phyloP scores from a whole-genome alignment of 1,284 basidiomycete species.

The Pyrrhoderma lamaoense region DNA sequence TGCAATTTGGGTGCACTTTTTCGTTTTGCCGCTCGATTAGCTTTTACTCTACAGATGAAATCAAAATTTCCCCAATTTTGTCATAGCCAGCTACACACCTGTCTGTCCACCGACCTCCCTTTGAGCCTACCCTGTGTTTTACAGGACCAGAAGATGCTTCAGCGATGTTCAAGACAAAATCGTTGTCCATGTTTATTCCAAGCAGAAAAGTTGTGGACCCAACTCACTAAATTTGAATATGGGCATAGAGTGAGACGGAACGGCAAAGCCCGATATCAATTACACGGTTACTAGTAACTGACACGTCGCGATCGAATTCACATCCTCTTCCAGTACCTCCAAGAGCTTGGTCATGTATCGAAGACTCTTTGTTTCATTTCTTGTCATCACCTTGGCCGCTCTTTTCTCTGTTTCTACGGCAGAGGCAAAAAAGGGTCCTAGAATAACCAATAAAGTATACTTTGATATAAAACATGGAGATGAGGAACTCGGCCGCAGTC shows the following conservation, averaged over 20 bases:
- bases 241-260: not conserved
- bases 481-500: slow-evolving; percentile 73
- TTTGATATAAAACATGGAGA: slow-evolving; percentile 92
- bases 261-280: not conserved
- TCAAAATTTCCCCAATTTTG: slow-evolving; percentile 16
- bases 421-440: slow-evolving; percentile 74
- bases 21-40: slow-evolving; percentile 59
- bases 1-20: slow-evolving; percentile 28
- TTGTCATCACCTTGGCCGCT: slow-evolving; percentile 58
- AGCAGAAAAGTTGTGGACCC: not conserved
- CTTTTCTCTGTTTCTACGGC: slow-evolving; percentile 62
- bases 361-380: slow-evolving; percentile 46
- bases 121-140: slow-evolving; percentile 28
- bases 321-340: not conserved
- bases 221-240: not conserved
- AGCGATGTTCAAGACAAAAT: slow-evolving; percentile 60
- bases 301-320: slow-evolving; percentile 16
- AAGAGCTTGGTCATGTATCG: slow-evolving; percentile 12
- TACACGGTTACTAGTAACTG: slow-evolving; percentile 3
- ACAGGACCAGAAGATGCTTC: slow-evolving; percentile 29
- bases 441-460: slow-evolving; percentile 87
- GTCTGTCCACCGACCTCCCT: slow-evolving; percentile 80
- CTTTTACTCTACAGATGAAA: slow-evolving; percentile 47
- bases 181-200: slow-evolving; percentile 54
- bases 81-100: slow-evolving; percentile 40